Conservation (phyloP, 1,139 yeast genomes). For the Geotrichum cucujoidarum region DNA sequence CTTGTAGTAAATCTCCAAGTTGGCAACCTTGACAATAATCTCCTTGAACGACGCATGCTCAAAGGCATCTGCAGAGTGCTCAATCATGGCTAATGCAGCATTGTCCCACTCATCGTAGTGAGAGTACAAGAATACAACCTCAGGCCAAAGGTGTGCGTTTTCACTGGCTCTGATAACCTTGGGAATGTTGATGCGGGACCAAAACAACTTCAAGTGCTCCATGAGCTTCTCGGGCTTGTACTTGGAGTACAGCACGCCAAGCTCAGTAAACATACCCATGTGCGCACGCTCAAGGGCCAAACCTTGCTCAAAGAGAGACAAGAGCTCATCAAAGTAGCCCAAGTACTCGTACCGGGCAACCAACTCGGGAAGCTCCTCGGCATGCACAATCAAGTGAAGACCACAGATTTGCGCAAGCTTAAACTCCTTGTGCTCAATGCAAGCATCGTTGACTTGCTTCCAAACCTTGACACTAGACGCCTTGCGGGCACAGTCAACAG, state of each 20-base stretch:
- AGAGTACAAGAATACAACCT: conserved; percentile 89
- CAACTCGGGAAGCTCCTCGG: conserved; percentile 90
- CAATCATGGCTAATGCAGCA: conserved; percentile 97
- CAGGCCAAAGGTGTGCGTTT: conserved; percentile 93
- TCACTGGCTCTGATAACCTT: conserved; percentile 94
- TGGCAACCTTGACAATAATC: conserved; percentile 88
- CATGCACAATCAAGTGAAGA: conserved; percentile 90
- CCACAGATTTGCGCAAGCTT: conserved; percentile 98
- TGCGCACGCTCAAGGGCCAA: conserved; percentile 96
- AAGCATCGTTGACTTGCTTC: conserved; percentile 96
- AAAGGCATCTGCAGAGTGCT: conserved; percentile 86
- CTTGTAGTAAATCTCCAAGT: conserved; percentile 93
- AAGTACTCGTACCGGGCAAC: conserved; percentile 81
- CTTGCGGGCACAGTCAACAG: conserved; percentile 98
- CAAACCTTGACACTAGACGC: conserved; percentile 92
- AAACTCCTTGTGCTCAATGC: conserved; percentile 92
- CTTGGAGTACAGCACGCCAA: conserved; percentile 85
- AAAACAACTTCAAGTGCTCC: conserved; percentile 95
- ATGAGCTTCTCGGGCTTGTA: conserved; percentile 86
- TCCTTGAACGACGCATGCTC: conserved; percentile 94
- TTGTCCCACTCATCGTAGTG: conserved; percentile 99
- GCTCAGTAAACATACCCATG: conserved; percentile 98
- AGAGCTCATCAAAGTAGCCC: conserved; percentile 89
- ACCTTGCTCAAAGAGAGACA: conserved; percentile 91
- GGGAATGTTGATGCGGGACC: conserved; percentile 98